Base-by-base conservation (phyloP, 2,329 filamentous ascomycete genomes). In the Teratosphaeria destructans region DNA sequence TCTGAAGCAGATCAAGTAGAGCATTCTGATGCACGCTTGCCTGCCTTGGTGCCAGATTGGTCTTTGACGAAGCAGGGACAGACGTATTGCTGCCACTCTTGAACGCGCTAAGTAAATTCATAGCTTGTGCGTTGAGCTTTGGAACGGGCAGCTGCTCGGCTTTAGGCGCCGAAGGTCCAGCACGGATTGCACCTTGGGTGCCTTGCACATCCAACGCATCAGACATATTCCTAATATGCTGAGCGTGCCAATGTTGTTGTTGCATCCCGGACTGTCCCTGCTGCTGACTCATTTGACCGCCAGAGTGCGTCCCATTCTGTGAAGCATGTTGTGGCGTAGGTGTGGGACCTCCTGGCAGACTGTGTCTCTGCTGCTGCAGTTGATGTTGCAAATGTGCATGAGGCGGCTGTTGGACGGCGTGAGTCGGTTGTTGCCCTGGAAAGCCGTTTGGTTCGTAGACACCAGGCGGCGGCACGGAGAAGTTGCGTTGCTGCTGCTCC, bases 21-120 rank as follows among this genome's bases (percentile, higher is more conserved):
- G 74, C 71, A 56, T 74, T 73, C 62, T 79, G 77, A 56, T 79
- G 78, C 19, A 57, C 19, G 57, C 35, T 60, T 26, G 60, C 47
- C 34, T 62, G 37, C 26, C 54, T 69, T 16, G 70, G 23, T n/a
- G 49, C 34, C 37, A 56, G 49, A 23, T 58, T 29, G 35, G 52
- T 49, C 34, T 55, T 35, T 47, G 23, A 5, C 29, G 56, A 23
- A 32, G 53, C 56, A 37, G 43, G 27, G 39, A 35, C 52, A n/a
- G 43, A 56, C 27, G 53, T 55, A 52, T 43, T 53, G 53, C 62
- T 61, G 26, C 56, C 61, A 34, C 68, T 67, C 61, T 80, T 85
- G 74, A 87, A 85, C 1, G 81, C 77, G 64, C 80, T 82, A 55
- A 87, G 72, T 37, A 86, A 70, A n/a, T 78, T 77, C 60, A 82